Conservation (phyloP, 1,139 yeast genomes). For the Taphrina wiesneri region DNA sequence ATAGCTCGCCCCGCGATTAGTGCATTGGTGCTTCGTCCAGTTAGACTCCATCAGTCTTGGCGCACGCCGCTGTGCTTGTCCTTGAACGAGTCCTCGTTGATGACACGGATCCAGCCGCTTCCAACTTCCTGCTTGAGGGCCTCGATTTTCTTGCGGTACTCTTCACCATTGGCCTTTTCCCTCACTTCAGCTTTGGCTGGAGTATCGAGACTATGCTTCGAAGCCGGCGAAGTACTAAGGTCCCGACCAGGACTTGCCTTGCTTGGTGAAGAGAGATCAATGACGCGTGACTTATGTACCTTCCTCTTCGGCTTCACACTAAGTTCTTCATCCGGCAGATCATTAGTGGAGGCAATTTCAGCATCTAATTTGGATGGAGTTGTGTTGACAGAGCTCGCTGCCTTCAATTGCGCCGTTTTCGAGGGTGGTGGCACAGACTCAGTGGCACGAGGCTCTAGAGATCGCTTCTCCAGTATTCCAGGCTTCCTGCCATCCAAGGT, state of each 20-base stretch:
- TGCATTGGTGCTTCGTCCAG: too few relatives aligned
- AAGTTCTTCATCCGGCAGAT: background rate
- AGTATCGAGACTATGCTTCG: background rate
- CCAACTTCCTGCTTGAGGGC: slow-evolving; percentile 40
- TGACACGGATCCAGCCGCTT: slow-evolving; percentile 40
- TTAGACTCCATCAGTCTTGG: background rate
- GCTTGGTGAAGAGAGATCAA: slow-evolving; percentile 35
- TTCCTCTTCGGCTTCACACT: slow-evolving; percentile 28
- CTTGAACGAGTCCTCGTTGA: slow-evolving; percentile 37
- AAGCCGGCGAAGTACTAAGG: background rate
- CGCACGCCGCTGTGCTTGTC: background rate
- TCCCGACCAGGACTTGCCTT: background rate
- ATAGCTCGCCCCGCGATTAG: background rate
- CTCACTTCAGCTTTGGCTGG: background rate
- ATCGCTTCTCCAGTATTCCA: slow-evolving; percentile 56
- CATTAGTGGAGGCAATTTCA: slow-evolving; percentile 3
- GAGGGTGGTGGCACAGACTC: slow-evolving; percentile 33
- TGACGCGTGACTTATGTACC: slow-evolving; percentile 36
- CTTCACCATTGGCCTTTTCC: slow-evolving; percentile 34
- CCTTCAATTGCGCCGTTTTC: background rate
- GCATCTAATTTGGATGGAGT: slow-evolving; percentile 5
- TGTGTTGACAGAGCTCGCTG: background rate
- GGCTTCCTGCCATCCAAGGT: slow-evolving; percentile 65
- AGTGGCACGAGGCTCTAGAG: slow-evolving; percentile 38
- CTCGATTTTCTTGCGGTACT: slow-evolving; percentile 38